Percentiles rank a stretch among this genome's conserved stretches.
Conservation (phyloP, 2,329 filamentous ascomycete genomes). For the Aureobasidium lini region DNA sequence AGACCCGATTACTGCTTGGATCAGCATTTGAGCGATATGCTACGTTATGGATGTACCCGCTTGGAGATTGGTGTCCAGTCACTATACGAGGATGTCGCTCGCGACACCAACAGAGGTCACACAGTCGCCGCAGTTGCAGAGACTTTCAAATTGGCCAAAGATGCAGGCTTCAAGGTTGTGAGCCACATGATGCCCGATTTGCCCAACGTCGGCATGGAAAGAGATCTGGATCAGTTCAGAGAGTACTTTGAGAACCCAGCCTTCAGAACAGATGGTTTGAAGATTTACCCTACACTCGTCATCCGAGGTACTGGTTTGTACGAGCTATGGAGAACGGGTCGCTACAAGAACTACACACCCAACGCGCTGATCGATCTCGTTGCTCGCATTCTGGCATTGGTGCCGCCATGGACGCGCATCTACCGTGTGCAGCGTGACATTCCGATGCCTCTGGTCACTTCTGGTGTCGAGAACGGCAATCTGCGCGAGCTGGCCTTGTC, state of each 20-base stretch:
- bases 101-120: constrained; percentile 94
- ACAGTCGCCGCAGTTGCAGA: constrained; percentile 93
- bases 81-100: constrained; percentile 94
- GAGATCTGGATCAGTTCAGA: constrained; percentile 90
- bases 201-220: constrained; percentile 96
- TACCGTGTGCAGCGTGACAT: constrained; percentile 98
- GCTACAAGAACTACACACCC: constrained; percentile 98
- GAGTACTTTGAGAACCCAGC: constrained; percentile 97
- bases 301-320: constrained; percentile 95
- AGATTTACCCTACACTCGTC: constrained; percentile 96
- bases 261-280: constrained; percentile 92
- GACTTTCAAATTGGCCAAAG: constrained; percentile 94
- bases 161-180: constrained; percentile 97
- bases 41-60: constrained; percentile 93
- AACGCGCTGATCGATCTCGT: constrained; percentile 95
- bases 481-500: constrained; percentile 85
- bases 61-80: constrained; percentile 94
- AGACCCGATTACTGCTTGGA: constrained; percentile 94
- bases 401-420: constrained; percentile 96
- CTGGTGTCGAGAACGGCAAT: constrained; percentile 96
- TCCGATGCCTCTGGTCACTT: constrained; percentile 99
- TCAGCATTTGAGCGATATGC: constrained; percentile 90
- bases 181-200: constrained; percentile 99
- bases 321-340: constrained; percentile 91
- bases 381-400: constrained; percentile 86